phyloP scores from a whole-genome alignment of 495 filamentous ascomycete genomes.

The Hyphodiscus hymeniophilus region DNA sequence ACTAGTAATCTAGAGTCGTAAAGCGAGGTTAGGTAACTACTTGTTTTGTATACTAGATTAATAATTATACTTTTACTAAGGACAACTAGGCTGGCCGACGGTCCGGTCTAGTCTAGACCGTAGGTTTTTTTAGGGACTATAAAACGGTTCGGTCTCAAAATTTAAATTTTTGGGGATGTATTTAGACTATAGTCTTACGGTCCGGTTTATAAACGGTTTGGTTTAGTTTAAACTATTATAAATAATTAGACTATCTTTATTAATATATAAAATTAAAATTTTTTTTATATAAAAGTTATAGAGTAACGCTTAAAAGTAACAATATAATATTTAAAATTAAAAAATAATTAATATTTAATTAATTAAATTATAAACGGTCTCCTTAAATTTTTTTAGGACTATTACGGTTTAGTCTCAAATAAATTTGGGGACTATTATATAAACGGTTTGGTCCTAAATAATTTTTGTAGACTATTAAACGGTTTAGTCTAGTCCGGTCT shows the following conservation, averaged over 20 bases:
- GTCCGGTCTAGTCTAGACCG: no score
- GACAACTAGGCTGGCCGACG: no score
- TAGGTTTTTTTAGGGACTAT: no score
- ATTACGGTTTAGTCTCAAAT: no score
- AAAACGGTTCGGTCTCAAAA: not conserved
- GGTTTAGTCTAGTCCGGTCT: not conserved
- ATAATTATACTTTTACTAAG: not conserved
- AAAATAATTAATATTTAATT: not conserved
- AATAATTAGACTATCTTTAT: no score
- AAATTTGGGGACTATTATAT: no score
- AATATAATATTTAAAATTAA: not conserved
- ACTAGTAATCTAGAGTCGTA: not conserved
- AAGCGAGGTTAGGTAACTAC: not conserved
- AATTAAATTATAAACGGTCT: not conserved
- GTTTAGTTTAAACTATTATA: no score
- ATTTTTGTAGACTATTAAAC: not conserved
- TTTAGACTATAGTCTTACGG: not conserved
- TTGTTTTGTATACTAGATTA: not conserved
- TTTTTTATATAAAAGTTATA: not conserved
- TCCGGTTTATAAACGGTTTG: no score
- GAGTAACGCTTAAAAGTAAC: not conserved
- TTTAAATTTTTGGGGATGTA: not conserved
- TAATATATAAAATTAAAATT: not conserved
- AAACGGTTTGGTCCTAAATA: not conserved
- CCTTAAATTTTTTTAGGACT: no score